A percentile compares a stretch with the other conserved stretches of the same genome.
Conservation (phyloP, 352 stramenopile species). For the Pythium scleroteichum region DNA sequence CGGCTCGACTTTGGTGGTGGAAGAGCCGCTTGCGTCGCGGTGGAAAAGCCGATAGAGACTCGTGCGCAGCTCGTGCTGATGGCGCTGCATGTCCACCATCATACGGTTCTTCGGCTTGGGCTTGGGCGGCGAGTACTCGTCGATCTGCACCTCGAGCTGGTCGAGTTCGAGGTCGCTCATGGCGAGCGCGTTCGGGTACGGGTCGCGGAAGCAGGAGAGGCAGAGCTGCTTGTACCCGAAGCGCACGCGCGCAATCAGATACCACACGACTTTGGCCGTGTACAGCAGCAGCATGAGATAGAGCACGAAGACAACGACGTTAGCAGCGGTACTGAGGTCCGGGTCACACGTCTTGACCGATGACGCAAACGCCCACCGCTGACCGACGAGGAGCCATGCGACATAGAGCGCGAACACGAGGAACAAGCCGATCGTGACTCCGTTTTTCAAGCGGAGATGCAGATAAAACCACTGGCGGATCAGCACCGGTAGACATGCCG, state of each 20-base stretch:
- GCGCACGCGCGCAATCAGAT: slow-evolving; percentile 34
- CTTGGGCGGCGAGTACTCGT: not conserved
- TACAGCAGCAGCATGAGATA: slow-evolving; percentile 37
- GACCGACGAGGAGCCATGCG: slow-evolving; percentile 35
- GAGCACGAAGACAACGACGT: slow-evolving; percentile 35
- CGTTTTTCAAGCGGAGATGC: slow-evolving; percentile 32
- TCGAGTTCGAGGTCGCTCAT: slow-evolving; percentile 32
- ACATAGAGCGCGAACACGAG: slow-evolving; percentile 26
- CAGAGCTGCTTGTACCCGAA: slow-evolving; percentile 37
- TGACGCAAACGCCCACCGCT: slow-evolving; percentile 37
- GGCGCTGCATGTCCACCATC: slow-evolving; percentile 23
- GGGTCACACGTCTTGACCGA: slow-evolving; percentile 36
- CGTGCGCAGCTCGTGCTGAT: slow-evolving; percentile 28
- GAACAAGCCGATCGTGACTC: slow-evolving; percentile 22
- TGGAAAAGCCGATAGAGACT: slow-evolving; percentile 23
- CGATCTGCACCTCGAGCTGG: slow-evolving; percentile 19
- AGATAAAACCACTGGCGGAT: slow-evolving; percentile 47
- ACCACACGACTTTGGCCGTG: slow-evolving; percentile 41
- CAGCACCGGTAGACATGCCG: slow-evolving; percentile 34
- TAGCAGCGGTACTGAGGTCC: slow-evolving; percentile 36
- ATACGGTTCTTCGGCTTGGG: slow-evolving; percentile 10
- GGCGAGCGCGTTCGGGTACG: slow-evolving; percentile 31
- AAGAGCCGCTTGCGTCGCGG: not conserved
- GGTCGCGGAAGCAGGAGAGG: slow-evolving; percentile 36
- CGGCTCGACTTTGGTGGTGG: not conserved